Evolutionary conservation across 768 basidiomycete genomes (phyloP).

Genomic region (Leccinellum luteum): DNA sequence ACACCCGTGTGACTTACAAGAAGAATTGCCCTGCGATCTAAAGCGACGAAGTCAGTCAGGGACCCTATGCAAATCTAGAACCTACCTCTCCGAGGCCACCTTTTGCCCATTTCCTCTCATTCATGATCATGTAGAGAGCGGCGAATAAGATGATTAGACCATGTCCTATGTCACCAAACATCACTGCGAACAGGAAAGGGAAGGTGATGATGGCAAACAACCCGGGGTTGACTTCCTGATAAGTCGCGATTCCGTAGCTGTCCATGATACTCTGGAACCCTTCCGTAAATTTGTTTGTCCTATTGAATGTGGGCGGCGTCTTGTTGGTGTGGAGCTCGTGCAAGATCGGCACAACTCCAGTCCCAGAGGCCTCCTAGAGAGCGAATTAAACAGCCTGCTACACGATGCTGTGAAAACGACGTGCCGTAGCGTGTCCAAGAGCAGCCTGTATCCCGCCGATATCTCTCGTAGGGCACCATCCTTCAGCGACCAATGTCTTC

Average conservation of each 20-base stretch:
- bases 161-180: slow-evolving; percentile 99
- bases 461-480: slow-evolving; percentile 95
- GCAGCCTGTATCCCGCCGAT: slow-evolving; percentile 83
- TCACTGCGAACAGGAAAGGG: slow-evolving; percentile 98
- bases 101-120: slow-evolving; percentile 79
- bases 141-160: slow-evolving; percentile 77
- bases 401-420: slow-evolving; percentile 11
- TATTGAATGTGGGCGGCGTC: slow-evolving; percentile 92
- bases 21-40: slow-evolving; percentile 89
- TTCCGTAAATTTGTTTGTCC: slow-evolving; percentile 94
- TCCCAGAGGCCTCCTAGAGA: slow-evolving; percentile 82
- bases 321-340: slow-evolving; percentile 87
- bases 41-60: slow-evolving; percentile 10
- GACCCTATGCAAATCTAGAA: slow-evolving; percentile 6
- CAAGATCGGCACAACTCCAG: slow-evolving; percentile 86
- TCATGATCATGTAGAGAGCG: slow-evolving; percentile 80
- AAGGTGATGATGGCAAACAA: slow-evolving; percentile 90
- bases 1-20: slow-evolving; percentile 57
- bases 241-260: slow-evolving; percentile 89
- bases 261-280: slow-evolving; percentile 99
- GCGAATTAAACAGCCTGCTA: not conserved
- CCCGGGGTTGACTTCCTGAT: slow-evolving; percentile 97
- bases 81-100: slow-evolving; percentile 71
- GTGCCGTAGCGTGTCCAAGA: slow-evolving; percentile 81
- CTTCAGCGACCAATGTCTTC: slow-evolving; percentile 95